Evolutionary conservation across 2,329 filamentous ascomycete genomes (phyloP).

Genomic region (Penicillium sp.): DNA sequence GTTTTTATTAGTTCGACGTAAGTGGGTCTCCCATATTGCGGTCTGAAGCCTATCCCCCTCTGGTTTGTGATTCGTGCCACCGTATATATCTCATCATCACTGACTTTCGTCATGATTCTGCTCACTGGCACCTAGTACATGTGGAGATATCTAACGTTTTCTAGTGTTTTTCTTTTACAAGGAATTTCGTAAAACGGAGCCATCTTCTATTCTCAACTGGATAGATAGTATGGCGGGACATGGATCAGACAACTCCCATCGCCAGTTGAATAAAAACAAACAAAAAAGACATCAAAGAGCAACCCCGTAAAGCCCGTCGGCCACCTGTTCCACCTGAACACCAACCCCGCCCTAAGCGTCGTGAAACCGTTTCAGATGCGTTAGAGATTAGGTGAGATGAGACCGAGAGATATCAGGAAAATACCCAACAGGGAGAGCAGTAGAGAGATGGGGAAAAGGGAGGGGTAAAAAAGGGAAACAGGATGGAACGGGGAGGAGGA

Average conservation of each 20-base stretch:
- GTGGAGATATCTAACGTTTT: too few relatives aligned
- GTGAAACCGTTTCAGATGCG: constrained; percentile 28
- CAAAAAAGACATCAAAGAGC: constrained; percentile 31
- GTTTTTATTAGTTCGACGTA: too few relatives aligned
- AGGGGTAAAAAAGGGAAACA: constrained; percentile 20
- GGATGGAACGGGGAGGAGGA: constrained; percentile 5
- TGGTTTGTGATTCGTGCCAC: too few relatives aligned
- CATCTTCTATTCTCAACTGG: constrained; percentile 17
- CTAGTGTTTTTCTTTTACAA: too few relatives aligned
- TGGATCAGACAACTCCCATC: constrained; percentile 2
- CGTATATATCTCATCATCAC: too few relatives aligned
- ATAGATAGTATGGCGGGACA: constrained; percentile 22
- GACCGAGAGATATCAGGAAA: constrained; percentile 29
- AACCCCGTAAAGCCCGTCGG: constrained; percentile 29
- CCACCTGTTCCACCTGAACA: constrained; percentile 35
- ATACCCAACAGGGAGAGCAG: constrained; percentile 25
- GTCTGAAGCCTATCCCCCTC: too few relatives aligned
- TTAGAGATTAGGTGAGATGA: constrained; percentile 32
- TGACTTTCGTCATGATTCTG: too few relatives aligned
- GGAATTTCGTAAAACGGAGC: constrained; percentile 1
- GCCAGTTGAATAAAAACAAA: background rate
- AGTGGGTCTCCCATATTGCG: too few relatives aligned
- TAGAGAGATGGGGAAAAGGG: constrained; percentile 39
- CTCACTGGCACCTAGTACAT: too few relatives aligned
- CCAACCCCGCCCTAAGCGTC: constrained; percentile 29